Base-by-base conservation (phyloP, 192 early-diverging fungal species). In the Umbelopsis ramanniana region DNA sequence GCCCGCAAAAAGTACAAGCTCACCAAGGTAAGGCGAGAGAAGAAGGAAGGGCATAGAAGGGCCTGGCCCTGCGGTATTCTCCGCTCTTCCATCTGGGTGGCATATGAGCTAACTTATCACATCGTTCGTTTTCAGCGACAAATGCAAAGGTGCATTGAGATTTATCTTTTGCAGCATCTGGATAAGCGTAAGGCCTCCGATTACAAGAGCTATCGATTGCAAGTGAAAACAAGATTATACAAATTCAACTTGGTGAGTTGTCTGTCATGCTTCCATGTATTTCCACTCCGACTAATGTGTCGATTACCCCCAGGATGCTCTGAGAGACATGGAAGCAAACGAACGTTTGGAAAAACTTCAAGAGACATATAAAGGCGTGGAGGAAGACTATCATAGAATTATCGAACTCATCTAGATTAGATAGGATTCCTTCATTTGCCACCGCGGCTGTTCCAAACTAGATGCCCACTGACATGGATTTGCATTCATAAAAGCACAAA, bases 171-270 rank as follows among this genome's bases (percentile, higher is more conserved):
- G 26, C 75, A 81, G 47, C 77, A 70, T 29, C 68, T 95, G 53
- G 86, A 94, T 67, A 86, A 86, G 53, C 40, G 72, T 15, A 83
- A 83, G 52, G 76, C 76, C 17, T 73, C 57, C 0, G 84, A 74
- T 33, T 87, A 85, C 38, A 79, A 82, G 46, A 73, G 75, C 19
- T 95, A 91, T 80, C 79, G 95, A 60, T 74, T 96, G 53, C 90
- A 90, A 74, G 92, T 98, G 19, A 98, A 98, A 81, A 82, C 87
- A 50, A 76, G 95, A 21, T 78, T 98, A 12, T 98, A 90, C 81
- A 81, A 83, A 19, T 92, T 91, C 55, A 96, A 97, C 77, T 77
- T 80, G 73, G 91, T 84, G 80, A 69, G 69, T 67, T 29, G 29
- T 21, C 38, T 14, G 50, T 54, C 24, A 9, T 46, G 3, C 21